Percentiles rank a stretch among this genome's conserved stretches.
Conservation (phyloP, 2,329 filamentous ascomycete genomes). For the Tolypocladium pustulatum region DNA sequence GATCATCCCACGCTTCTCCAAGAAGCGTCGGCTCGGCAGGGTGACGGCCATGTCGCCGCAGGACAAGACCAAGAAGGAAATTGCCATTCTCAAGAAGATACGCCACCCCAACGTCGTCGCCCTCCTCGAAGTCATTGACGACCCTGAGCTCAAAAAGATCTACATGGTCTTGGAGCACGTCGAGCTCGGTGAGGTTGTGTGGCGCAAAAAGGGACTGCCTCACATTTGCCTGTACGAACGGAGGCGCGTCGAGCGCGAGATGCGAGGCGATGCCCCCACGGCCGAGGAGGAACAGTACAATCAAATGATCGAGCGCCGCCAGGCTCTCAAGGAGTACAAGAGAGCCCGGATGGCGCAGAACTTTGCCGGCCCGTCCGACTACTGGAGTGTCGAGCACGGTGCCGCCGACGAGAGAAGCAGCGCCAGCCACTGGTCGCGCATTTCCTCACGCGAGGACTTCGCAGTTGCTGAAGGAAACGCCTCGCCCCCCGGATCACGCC, state of each 20-base stretch:
- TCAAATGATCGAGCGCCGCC: conserved; percentile 47
- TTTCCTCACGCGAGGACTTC: conserved; percentile 30
- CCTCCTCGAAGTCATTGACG: conserved; percentile 92
- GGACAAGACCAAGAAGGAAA: conserved; percentile 87
- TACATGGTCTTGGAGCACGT: conserved; percentile 97
- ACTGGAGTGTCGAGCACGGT: conserved; percentile 80
- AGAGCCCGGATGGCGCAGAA: conserved; percentile 41
- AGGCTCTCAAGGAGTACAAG: conserved; percentile 46
- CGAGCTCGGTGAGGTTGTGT: conserved; percentile 85
- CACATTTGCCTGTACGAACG: conserved; percentile 79
- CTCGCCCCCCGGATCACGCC: conserved; percentile 28
- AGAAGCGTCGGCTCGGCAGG: conserved; percentile 82
- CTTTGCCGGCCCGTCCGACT: conserved; percentile 46
- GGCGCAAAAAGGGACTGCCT: conserved; percentile 79
- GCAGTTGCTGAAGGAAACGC: conserved; percentile 21
- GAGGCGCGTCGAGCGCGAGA: conserved; percentile 64
- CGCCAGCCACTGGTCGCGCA: conserved; percentile 28
- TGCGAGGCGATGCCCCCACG: conserved; percentile 46
- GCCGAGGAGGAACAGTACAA: conserved; percentile 51
- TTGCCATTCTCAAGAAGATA: conserved; percentile 97
- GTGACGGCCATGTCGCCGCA: conserved; percentile 55
- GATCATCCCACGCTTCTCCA: conserved; percentile 93
- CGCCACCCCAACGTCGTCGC: conserved; percentile 95
- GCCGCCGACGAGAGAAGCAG: conserved; percentile 41
- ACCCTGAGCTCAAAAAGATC: conserved; percentile 92